Evolutionary conservation across 331 rosid species (phyloP).

Genomic region (Erythrophleum ivorense): DNA sequence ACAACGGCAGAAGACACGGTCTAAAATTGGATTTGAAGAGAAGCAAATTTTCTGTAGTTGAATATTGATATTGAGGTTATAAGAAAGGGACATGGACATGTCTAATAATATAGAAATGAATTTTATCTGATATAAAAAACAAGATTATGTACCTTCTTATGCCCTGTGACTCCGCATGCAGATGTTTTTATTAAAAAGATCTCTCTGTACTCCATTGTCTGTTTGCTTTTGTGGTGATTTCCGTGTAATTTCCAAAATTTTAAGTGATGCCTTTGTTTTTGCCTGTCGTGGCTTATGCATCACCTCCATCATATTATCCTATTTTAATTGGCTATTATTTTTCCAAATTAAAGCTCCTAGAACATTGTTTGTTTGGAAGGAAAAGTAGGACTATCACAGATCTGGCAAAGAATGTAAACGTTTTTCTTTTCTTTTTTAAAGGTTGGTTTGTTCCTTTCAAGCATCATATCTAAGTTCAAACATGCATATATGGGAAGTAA

Average conservation of each 20-base stretch:
- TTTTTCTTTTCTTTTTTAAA: no score
- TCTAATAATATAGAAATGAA: no score
- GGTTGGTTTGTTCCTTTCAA: no score
- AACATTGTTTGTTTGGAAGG: neutral
- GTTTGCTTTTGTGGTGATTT: slow-evolving; percentile 4
- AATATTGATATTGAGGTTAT: neutral
- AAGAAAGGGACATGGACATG: neutral
- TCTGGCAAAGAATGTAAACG: no score
- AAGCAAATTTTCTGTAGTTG: neutral
- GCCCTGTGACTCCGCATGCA: slow-evolving; percentile 22
- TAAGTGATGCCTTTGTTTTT: neutral
- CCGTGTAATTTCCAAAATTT: slow-evolving; percentile 27
- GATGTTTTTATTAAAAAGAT: neutral
- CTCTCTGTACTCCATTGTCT: neutral
- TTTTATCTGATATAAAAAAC: neutral
- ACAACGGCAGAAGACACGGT: neutral
- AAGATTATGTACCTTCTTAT: neutral
- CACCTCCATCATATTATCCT: no score
- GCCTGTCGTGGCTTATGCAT: neutral
- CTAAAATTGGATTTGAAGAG: neutral
- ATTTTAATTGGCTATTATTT: neutral
- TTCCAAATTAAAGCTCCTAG: neutral
- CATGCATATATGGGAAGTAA: no score
- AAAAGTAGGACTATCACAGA: neutral
- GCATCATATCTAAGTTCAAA: no score